phyloP scores from a whole-genome alignment of 495 filamentous ascomycete genomes.

The Aspergillus cavernicola region DNA sequence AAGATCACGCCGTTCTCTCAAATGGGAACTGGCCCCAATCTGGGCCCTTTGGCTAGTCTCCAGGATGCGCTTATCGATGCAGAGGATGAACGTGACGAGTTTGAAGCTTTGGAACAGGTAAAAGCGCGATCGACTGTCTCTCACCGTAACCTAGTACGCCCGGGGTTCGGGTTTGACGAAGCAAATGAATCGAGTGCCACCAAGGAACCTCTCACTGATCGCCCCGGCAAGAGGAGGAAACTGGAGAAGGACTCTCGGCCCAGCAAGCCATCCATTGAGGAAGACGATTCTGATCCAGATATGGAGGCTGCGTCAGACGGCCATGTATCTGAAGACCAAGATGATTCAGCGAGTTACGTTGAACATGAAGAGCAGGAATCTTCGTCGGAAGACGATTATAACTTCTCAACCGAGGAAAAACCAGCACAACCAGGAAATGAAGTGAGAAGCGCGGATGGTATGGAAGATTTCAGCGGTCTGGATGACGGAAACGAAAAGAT shows the following conservation, averaged over 20 bases:
- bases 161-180: slow-evolving; percentile 66
- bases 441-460: slow-evolving; percentile 38
- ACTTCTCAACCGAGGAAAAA: slow-evolving; percentile 27
- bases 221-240: slow-evolving; percentile 41
- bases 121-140: slow-evolving; percentile 52
- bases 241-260: slow-evolving; percentile 16
- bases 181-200: slow-evolving; percentile 25
- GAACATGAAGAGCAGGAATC: slow-evolving; percentile 31
- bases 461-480: slow-evolving; percentile 68
- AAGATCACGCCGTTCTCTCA: slow-evolving; percentile 95
- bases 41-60: slow-evolving; percentile 57
- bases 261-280: not conserved
- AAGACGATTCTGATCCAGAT: slow-evolving; percentile 14
- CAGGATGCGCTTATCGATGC: slow-evolving; percentile 72
- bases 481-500: slow-evolving; percentile 89
- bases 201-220: slow-evolving; percentile 17
- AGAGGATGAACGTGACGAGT: slow-evolving; percentile 61
- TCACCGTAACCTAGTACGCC: slow-evolving; percentile 75
- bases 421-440: slow-evolving; percentile 33
- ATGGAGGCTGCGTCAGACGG: slow-evolving; percentile 36
- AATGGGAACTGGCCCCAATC: slow-evolving; percentile 51
- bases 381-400: slow-evolving; percentile 34
- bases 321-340: slow-evolving; percentile 39
- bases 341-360: slow-evolving; percentile 40
- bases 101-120: slow-evolving; percentile 47